Evolutionary conservation across 306 rosid species (phyloP).

Genomic region (Trichosanthes cucumerina): DNA sequence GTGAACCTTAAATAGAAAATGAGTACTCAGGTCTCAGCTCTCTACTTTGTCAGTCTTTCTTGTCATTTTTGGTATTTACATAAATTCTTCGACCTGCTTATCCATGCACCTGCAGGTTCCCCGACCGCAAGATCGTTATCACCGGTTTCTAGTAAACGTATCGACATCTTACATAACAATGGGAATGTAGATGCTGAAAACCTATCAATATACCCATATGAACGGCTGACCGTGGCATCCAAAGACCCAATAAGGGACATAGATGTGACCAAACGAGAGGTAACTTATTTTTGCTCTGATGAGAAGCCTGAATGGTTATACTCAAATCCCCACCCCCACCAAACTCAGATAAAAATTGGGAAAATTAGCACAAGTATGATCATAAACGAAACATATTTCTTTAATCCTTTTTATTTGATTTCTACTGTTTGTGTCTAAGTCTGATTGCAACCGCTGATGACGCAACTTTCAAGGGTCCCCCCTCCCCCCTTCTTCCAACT

Average conservation of each 20-base stretch:
- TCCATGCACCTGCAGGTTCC: conserved; percentile 21
- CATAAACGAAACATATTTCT: background rate
- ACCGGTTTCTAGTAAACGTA: conserved; percentile 17
- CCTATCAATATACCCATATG: conserved; percentile 44
- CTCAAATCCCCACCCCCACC: background rate
- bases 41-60: conserved; percentile 3
- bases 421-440: background rate
- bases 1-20: background rate
- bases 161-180: conserved; percentile 20
- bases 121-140: conserved; percentile 21
- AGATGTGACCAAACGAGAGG: conserved; percentile 79
- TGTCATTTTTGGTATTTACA: background rate
- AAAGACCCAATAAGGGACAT: conserved; percentile 51
- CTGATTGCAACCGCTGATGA: background rate
- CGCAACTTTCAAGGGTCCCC: background rate
- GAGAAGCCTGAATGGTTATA: background rate
- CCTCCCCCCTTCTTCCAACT: background rate
- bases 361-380: background rate
- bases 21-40: background rate
- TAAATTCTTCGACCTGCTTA: background rate
- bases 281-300: conserved; percentile 5
- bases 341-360: background rate
- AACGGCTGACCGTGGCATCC: conserved; percentile 51
- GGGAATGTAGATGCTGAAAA: conserved; percentile 23
- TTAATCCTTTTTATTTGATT: background rate